Conservation (phyloP, 768 basidiomycete species). For the Suillus paluster region DNA sequence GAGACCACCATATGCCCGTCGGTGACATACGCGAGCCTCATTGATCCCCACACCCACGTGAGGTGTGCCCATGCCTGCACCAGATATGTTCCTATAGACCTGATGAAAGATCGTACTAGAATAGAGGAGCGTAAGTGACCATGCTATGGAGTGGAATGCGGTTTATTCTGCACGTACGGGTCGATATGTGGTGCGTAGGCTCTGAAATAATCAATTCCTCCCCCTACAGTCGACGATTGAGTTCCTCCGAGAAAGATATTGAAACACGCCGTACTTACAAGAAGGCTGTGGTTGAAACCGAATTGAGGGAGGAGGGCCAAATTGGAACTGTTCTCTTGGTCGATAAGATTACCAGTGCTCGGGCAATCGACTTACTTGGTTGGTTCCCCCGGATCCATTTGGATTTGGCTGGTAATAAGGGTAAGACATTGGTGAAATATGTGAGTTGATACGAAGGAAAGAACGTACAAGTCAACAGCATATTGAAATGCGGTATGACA, state of each 20-base stretch:
- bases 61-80: slow-evolving; percentile 12
- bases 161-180: slow-evolving; percentile 9
- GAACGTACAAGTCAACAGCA: not conserved
- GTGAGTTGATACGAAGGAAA: not conserved
- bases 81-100: slow-evolving; percentile 32
- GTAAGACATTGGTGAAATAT: slow-evolving; percentile 42
- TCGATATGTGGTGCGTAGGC: slow-evolving; percentile 52
- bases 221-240: slow-evolving; percentile 45
- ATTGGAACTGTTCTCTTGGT: slow-evolving; percentile 29
- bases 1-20: slow-evolving; percentile 64
- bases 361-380: slow-evolving; percentile 29
- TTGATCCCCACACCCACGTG: slow-evolving; percentile 53
- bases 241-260: slow-evolving; percentile 2
- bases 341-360: not conserved
- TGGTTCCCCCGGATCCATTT: slow-evolving; percentile 58
- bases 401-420: slow-evolving; percentile 46
- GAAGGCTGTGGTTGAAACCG: slow-evolving; percentile 51
- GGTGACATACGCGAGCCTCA: slow-evolving; percentile 70
- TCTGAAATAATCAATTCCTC: slow-evolving; percentile 63
- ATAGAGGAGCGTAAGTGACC: not conserved
- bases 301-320: slow-evolving; percentile 39
- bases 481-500: not conserved
- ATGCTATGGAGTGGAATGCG: not conserved
- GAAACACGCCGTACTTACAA: slow-evolving; percentile 44
- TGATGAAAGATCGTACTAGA: slow-evolving; percentile 42